Base-by-base conservation (phyloP, 805 yeast genomes). In the Danielia reshetovae region DNA sequence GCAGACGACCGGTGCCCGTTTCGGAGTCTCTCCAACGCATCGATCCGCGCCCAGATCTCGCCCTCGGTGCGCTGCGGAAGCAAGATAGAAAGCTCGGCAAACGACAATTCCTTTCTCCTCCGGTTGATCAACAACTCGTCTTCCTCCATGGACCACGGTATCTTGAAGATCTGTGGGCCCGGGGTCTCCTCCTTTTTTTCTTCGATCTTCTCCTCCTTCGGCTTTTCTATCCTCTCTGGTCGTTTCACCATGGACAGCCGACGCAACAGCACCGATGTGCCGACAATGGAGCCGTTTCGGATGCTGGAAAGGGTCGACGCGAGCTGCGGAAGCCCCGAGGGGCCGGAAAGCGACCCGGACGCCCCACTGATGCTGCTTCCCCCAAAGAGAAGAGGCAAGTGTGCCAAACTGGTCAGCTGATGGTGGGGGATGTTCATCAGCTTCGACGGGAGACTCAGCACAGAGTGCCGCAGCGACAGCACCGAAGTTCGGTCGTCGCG, bases 61-160 rank as follows among this genome's bases (percentile, higher is more conserved):
- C 68, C 68, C 52, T 83, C 88, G 0, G 93, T 70, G 43, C 86
- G 74, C 38, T 72, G 73, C 11, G 93, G 90, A 27, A 87, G 63
- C 34, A 87, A 59, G 22, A 86, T 79, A 11, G 82, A 72, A 24
- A 87, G 62, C 58, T 87, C 96, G 12, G 81, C 82, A 49, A 82
- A 70, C 22, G 82, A 73, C 26, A 87, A 60, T 36, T 81, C 81
- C 44, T 78, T 62, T 32, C 73, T 62, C 7, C 75, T 59, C 33
- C 83, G 65, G 39, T 74, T 67, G 30, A 72, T 70, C 27, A 76
- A 48, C 24, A 86, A 55, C 42, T 79, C 83, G 57, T 86, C 95
- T 57, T 86, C 95, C 34, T 84, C 93, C 48, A 63, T 59, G 2
- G 74, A 59, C 79, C 79, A 74, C 1, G 74, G 70, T 24, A 67